A percentile compares a stretch with the other conserved stretches of the same genome.
phyloP scores from a whole-genome alignment of 2,329 filamentous ascomycete genomes.

The Xylariales sp. region DNA sequence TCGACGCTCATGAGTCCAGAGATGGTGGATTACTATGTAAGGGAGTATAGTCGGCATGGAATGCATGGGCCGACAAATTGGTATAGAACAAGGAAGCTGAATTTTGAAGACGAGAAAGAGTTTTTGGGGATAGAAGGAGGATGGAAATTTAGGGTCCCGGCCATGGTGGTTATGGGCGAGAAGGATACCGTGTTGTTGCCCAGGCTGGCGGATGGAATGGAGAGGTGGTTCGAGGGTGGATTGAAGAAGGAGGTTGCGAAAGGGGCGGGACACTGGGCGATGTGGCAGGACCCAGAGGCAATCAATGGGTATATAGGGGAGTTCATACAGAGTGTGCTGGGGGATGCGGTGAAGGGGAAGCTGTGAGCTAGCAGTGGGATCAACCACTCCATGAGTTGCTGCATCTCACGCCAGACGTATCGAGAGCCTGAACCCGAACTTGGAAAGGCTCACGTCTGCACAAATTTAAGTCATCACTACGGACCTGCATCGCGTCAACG shows the following conservation, averaged over 20 bases:
- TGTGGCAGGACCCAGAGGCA: conserved; percentile 66
- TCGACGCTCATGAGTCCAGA: conserved; percentile 59
- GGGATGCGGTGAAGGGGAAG: conserved; percentile 28
- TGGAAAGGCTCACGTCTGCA: too few species aligned
- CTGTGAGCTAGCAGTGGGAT: too few species aligned
- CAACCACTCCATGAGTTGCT: too few species aligned
- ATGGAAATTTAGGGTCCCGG: conserved; percentile 56
- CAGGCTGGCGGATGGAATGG: conserved; percentile 68
- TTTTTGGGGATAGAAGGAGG: conserved; percentile 57
- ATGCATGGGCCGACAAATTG: conserved; percentile 80
- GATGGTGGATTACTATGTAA: conserved; percentile 73
- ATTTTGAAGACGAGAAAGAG: conserved; percentile 68
- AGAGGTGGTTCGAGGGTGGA: conserved; percentile 58
- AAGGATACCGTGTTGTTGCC: conserved; percentile 70
- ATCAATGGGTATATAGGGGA: conserved; percentile 64
- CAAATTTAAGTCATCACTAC: too few species aligned
- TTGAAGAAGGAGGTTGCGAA: conserved; percentile 56
- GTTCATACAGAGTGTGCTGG: conserved; percentile 58
- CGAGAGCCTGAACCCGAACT: too few species aligned
- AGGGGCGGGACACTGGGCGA: conserved; percentile 72
- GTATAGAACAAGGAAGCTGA: conserved; percentile 73
- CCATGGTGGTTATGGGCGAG: conserved; percentile 70
- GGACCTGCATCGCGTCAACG: too few species aligned
- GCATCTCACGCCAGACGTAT: too few species aligned
- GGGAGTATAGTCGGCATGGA: conserved; percentile 66